Conservation (phyloP, 2,329 filamentous ascomycete species). For the Penicillium sp. region DNA sequence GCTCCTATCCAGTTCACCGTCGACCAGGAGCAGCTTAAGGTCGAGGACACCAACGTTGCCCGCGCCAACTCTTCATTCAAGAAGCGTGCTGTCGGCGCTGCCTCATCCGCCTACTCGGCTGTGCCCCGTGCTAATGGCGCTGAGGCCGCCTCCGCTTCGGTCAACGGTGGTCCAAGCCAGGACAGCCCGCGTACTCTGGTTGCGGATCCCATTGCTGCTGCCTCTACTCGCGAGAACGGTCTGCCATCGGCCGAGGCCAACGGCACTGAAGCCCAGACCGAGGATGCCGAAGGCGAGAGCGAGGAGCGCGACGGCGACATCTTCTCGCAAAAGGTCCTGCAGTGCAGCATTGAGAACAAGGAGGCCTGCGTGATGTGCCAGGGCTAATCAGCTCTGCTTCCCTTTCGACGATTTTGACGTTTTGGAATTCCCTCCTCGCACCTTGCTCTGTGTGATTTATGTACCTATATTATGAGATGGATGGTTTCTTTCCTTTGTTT, state of each 20-base stretch:
- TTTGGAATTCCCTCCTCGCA: conserved; percentile 9
- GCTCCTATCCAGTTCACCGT: conserved; percentile 99
- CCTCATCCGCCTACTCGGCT: conserved; percentile 57
- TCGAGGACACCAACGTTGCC: conserved; percentile 75
- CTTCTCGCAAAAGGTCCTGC: conserved; percentile 86
- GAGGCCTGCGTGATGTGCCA: conserved; percentile 97
- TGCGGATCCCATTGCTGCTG: conserved; percentile 62
- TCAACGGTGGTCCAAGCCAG: conserved; percentile 9
- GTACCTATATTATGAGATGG: conserved; percentile 36
- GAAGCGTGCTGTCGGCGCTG: conserved; percentile 64
- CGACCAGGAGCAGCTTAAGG: conserved; percentile 89
- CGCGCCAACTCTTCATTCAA: conserved; percentile 65
- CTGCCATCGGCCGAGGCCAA: conserved; percentile 59
- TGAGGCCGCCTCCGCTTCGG: conserved; percentile 58
- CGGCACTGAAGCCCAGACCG: conserved; percentile 52
- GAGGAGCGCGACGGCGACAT: conserved; percentile 83
- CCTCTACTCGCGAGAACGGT: conserved; percentile 24
- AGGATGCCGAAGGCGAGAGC: conserved; percentile 69
- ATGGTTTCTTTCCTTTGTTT: conserved; percentile 27
- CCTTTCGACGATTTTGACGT: conserved; percentile 18
- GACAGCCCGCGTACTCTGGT: conserved; percentile 50
- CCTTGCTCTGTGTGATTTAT: conserved; percentile 19
- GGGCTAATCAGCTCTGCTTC: conserved; percentile 56
- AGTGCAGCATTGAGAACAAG: conserved; percentile 96
- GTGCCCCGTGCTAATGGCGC: conserved; percentile 67